Base-by-base conservation (phyloP, 371 early-diverging fungal species). In the Mortierella sp. region DNA sequence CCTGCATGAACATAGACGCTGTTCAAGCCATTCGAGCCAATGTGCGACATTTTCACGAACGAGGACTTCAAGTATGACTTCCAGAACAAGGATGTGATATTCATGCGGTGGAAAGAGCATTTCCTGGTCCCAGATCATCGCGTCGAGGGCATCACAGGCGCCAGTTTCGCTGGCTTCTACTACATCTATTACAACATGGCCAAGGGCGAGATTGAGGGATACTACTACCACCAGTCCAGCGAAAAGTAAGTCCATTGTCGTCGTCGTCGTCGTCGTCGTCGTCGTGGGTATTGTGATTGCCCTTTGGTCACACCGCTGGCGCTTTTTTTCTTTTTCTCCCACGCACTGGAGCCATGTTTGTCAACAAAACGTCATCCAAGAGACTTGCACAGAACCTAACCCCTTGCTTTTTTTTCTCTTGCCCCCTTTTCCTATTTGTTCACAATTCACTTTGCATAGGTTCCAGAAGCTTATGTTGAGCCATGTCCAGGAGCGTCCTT, bases 71-170 rank as follows among this genome's bases (percentile, higher is more conserved):
- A 83, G 13, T 95, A 94, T 80, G 94, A 96, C 87, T 94, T 93
- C 71, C 78, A 88, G 40, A 90, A 93, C 79, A 89, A 90, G 55
- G 95, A 97, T 77, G 92, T 91, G 78, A 88, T 98, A 40, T 98
- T 96, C 86, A 98, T 98, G 98, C 93, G 98, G 48, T 98, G 98
- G 98, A 98, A 98, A 92, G 99, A 98, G 87, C 95, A 95, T 76
- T 98, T 98, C 87, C 87, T 98, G 59, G 97, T 98, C 5, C 98
- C 99, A 44, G 97, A 98, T 90, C 98, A 98, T 89, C 92, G 91
- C 74, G 94, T 98, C 57, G 93, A 90, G 77, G 91, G 90, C 34
- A 95, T 98, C 77, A 88, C 93, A 72, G 99, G 99, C 16, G 98
- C 98, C 9, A 95, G 95, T 81, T 98, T 96, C 91, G 98, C 95